Evolutionary conservation across 305 asterid species (phyloP), one percentile per base, ranked within the genome.

Genomic region (Petunia hybrid): DNA sequence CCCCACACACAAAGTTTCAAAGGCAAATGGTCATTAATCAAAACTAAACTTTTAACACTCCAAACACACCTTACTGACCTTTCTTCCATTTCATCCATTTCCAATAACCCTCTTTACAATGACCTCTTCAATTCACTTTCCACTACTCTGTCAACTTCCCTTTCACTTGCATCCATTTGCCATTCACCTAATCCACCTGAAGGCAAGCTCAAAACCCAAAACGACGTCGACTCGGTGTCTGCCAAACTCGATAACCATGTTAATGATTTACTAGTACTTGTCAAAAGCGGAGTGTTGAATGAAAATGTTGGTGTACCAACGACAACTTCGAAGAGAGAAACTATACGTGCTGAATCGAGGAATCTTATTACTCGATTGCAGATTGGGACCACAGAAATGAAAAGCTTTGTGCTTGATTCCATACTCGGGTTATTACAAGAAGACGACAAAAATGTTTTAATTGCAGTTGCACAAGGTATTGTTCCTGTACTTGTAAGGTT

Each of bases 311-410:
- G 82, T 48, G 86, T 75, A 1, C 13, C 55, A 4, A 51, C 80
- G 6, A 68, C 81, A 4, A 70, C 83, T 1, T 39, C 82, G 40
- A 80, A 86, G 82, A 65, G 87, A 39, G 97, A 91, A 64, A 85
- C 91, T 3, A 87, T 89, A 74, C 87, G 97, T 77, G 89, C 85
- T 39, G 99, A 94, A 89, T 85, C 94, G 39, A 88, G 93, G 42
- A 88, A 86, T 65, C 75, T 95, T 80, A 83, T 92, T 35, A 92
- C 98, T 81, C 89, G 97, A 53, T 83, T 95, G 31, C 99, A 95
- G 93, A 94, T 95, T 88, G 99, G 99, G 83, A 90, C 98, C 1
- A 80, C 88, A 70, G 96, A 91, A 67, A 91, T 97, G 38, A 95
- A 91, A 78, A 91, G 88, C 92, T 82, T 86, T 1, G 93, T 86